Conservation (phyloP, 495 filamentous ascomycete genomes). For the Penicillium soppii region DNA sequence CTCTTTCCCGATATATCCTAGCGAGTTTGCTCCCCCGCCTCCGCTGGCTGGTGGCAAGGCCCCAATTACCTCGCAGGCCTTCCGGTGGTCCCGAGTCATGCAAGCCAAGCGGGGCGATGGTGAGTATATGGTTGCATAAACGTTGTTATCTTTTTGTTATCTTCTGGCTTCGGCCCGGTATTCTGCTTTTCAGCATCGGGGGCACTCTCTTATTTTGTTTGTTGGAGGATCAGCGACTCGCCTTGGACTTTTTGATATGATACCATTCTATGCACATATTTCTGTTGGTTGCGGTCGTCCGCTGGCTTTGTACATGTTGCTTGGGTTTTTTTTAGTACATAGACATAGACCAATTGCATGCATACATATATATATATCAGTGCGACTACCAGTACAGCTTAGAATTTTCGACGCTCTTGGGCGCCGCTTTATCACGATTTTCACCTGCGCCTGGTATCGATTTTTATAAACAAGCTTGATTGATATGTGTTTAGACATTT, state of each 20-base stretch:
- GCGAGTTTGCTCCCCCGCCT: constrained; percentile 16
- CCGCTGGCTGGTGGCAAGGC: constrained; percentile 16
- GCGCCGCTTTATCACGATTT: no score
- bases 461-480: no score
- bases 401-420: no score
- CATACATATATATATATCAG: background rate
- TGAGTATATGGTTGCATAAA: constrained; percentile 82
- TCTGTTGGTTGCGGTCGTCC: background rate
- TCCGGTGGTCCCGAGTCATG: constrained; percentile 78
- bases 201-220: constrained; percentile 2
- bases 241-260: constrained; percentile 19
- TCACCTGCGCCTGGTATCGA: no score
- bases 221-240: constrained; percentile 10
- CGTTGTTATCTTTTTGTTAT: background rate
- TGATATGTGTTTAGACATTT: no score
- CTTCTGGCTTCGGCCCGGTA: background rate
- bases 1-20: constrained; percentile 16
- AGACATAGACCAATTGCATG: background rate
- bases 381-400: no score
- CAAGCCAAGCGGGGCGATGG: constrained; percentile 64
- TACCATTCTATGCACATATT: constrained; percentile 18
- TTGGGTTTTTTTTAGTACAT: background rate
- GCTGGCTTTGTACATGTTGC: background rate
- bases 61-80: constrained; percentile 44
- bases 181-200: constrained; percentile 3